Conservation (phyloP, 1,284 basidiomycete genomes). For the Cutaneotrichosporon sp. region DNA sequence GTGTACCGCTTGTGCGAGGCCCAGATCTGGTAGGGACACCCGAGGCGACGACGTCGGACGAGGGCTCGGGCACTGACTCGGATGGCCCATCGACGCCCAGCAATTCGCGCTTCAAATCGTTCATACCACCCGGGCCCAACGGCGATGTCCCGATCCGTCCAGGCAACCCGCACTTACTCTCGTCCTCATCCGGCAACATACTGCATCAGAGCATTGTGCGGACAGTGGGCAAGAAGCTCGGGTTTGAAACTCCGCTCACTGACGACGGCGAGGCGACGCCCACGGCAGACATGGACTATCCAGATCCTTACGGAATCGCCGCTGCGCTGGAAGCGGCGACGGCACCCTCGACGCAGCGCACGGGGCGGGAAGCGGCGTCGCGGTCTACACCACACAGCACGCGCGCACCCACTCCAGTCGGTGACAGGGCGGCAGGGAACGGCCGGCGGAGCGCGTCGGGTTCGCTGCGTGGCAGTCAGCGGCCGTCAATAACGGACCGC, state of each 20-base stretch:
- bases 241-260: constrained; percentile 11
- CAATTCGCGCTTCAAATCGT: constrained; percentile 16
- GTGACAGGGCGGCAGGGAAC: background rate
- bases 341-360: background rate
- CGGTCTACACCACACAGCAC: constrained; percentile 19
- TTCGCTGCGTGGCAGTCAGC: constrained; percentile 6
- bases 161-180: background rate
- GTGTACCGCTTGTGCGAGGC: constrained; percentile 6
- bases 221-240: constrained; percentile 3
- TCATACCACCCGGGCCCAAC: constrained; percentile 14
- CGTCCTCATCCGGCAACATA: background rate
- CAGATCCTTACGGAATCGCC: constrained; percentile 29
- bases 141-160: background rate
- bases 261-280: constrained; percentile 13
- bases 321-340: constrained; percentile 9
- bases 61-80: constrained; percentile 2
- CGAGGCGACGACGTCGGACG: background rate
- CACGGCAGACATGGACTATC: constrained; percentile 19
- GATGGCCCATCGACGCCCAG: constrained; percentile 2
- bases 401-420: constrained; percentile 7
- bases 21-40: constrained; percentile 2
- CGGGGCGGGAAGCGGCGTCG: background rate
- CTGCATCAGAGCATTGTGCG: background rate
- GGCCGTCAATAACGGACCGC: constrained; percentile 4
- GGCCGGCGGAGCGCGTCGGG: constrained; percentile 2